Evolutionary conservation across 495 filamentous ascomycete genomes (phyloP).

Genomic region (Thozetella sp.): DNA sequence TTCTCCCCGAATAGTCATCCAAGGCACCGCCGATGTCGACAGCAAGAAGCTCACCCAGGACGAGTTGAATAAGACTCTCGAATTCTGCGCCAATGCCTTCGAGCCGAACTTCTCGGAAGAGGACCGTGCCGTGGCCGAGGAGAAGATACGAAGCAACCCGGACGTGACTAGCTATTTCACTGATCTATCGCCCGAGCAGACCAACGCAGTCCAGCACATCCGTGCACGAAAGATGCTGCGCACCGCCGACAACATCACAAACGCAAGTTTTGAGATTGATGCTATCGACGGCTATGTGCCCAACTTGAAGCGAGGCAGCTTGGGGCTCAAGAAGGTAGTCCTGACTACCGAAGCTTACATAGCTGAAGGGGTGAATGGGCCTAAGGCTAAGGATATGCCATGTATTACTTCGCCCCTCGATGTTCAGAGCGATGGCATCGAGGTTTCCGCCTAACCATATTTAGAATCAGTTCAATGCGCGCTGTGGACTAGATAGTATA

Average conservation of each 20-base stretch:
- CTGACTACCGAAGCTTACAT: too few species aligned
- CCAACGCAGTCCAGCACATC: conserved; percentile 29
- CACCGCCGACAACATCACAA: conserved; percentile 29
- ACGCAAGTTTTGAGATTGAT: conserved; percentile 33
- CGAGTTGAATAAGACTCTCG: conserved; percentile 34
- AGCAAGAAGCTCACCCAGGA: conserved; percentile 28
- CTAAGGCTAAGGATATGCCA: too few species aligned
- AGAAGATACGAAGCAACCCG: conserved; percentile 16
- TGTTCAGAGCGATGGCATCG: too few species aligned
- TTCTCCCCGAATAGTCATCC: conserved; percentile 37
- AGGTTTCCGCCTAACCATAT: too few species aligned
- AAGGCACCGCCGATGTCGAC: conserved; percentile 34
- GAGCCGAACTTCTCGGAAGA: conserved; percentile 17
- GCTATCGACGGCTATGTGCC: conserved; percentile 34
- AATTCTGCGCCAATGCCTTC: conserved; percentile 38
- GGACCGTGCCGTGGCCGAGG: conserved; percentile 19
- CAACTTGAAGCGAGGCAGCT: conserved; percentile 24
- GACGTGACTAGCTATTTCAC: conserved; percentile 12
- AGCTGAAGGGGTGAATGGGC: too few species aligned
- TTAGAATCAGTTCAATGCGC: too few species aligned
- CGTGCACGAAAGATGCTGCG: conserved; percentile 20
- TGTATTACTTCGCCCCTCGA: too few species aligned
- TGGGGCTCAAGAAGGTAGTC: conserved; percentile 18
- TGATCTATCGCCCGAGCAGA: conserved; percentile 29
- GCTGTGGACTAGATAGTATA: too few species aligned